These are phyloP conservation scores for Lodderomyces orthopsilosis DNA, from an alignment of 1,139 yeast species.

Conservation along the genomic window DNA sequence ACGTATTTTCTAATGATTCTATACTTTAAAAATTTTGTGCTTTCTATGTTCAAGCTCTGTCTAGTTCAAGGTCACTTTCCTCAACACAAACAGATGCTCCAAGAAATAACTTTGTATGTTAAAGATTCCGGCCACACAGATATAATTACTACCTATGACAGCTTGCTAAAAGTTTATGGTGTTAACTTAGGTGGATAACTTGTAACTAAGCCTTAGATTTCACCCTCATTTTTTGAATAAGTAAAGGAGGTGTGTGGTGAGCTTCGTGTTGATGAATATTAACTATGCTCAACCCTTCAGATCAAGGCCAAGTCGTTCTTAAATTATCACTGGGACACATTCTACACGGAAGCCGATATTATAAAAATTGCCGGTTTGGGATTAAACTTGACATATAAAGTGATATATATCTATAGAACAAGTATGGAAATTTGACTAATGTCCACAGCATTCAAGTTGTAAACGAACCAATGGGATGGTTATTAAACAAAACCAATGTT, in stretches of 20 bases:
- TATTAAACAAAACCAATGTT: slow-evolving; percentile 16
- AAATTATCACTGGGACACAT: slow-evolving; percentile 21
- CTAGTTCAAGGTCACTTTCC: no score
- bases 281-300: slow-evolving; percentile 16
- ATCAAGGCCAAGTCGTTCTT: slow-evolving; percentile 14
- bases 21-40: no score
- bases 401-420: slow-evolving; percentile 20
- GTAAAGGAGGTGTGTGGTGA: slow-evolving; percentile 12
- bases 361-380: slow-evolving; percentile 18
- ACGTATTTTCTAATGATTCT: no score
- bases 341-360: slow-evolving; percentile 21
- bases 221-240: slow-evolving; percentile 21
- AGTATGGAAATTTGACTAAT: slow-evolving; percentile 18
- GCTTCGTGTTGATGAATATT: slow-evolving; percentile 23
- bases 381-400: slow-evolving; percentile 18
- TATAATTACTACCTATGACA: neutral
- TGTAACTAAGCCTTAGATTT: slow-evolving; percentile 29
- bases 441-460: slow-evolving; percentile 22
- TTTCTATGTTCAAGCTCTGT: no score
- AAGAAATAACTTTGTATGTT: neutral
- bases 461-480: slow-evolving; percentile 23
- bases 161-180: slow-evolving; percentile 17
- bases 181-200: slow-evolving; percentile 30
- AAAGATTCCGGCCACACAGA: neutral
- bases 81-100: neutral